Evolutionary conservation across 257 asterid genomes (phyloP).

Genomic region (Penstemon davidsonii): DNA sequence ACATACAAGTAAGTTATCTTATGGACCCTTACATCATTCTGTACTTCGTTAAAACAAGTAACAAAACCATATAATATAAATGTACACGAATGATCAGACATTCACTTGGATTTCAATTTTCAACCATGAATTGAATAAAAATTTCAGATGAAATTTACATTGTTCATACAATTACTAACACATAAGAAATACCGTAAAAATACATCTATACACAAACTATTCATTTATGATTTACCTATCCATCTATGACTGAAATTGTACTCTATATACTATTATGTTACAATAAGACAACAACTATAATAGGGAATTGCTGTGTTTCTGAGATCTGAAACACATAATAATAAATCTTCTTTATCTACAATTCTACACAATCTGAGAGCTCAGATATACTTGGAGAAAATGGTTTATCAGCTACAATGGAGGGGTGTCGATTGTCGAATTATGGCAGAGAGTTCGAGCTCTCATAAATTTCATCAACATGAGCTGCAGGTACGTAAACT

Average conservation of each 20-base stretch:
- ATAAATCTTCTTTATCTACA: background rate
- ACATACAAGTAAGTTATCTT: too few relatives aligned
- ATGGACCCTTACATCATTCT: too few relatives aligned
- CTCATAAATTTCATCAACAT: constrained; percentile 79
- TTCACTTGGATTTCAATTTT: too few relatives aligned
- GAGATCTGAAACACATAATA: constrained; percentile 32
- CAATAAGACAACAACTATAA: constrained; percentile 19
- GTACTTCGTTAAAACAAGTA: too few relatives aligned
- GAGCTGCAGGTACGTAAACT: constrained; percentile 87
- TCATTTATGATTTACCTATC: constrained; percentile 12
- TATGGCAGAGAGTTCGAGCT: constrained; percentile 44
- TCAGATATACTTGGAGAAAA: background rate
- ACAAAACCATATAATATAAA: too few relatives aligned
- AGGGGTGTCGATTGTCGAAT: background rate
- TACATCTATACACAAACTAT: constrained; percentile 18
- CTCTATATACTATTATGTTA: background rate
- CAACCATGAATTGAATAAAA: too few relatives aligned
- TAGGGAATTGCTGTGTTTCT: constrained; percentile 31
- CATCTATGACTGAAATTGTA: constrained; percentile 11
- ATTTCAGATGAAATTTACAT: too few relatives aligned
- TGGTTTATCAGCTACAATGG: too few relatives aligned
- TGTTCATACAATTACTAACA: background rate
- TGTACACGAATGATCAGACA: too few relatives aligned
- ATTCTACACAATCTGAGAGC: constrained; percentile 1
- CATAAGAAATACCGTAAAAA: background rate